phyloP scores from a whole-genome alignment of 2,329 filamentous ascomycete genomes.

The Nannizziopsis arthrosporioides region DNA sequence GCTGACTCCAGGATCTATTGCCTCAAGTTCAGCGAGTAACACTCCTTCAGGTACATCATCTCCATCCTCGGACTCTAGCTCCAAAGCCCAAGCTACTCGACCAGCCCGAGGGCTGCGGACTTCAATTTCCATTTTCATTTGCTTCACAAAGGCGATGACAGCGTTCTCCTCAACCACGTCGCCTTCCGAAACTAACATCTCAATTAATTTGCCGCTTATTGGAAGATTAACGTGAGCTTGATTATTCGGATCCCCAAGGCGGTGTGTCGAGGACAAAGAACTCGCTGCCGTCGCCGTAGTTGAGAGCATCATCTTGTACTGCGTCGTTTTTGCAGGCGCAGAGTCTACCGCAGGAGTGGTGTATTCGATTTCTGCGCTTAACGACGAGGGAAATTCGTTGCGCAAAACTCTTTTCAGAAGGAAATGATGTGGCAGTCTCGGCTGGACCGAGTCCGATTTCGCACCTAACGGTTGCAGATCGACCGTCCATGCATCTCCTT shows the following conservation, averaged over 20 bases:
- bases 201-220: constrained; percentile 48
- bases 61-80: constrained; percentile 39
- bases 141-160: constrained; percentile 47
- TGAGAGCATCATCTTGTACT: constrained; percentile 38
- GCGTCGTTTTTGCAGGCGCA: constrained; percentile 19
- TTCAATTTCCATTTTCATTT: constrained; percentile 62
- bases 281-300: constrained; percentile 37
- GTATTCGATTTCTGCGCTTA: constrained; percentile 44
- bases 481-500: constrained; percentile 49
- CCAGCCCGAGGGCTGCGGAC: constrained; percentile 42
- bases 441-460: constrained; percentile 11
- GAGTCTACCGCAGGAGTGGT: constrained; percentile 28
- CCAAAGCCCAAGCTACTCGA: constrained; percentile 40
- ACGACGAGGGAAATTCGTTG: constrained; percentile 48
- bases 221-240: constrained; percentile 45
- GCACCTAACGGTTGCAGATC: constrained; percentile 30
- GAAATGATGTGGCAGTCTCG: constrained; percentile 38
- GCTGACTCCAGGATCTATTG: constrained; percentile 12
- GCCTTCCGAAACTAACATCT: constrained; percentile 45
- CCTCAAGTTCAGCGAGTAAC: constrained; percentile 40
- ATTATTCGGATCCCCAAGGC: constrained; percentile 41
- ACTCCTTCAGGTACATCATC: constrained; percentile 47
- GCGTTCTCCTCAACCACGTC: constrained; percentile 42
- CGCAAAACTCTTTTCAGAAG: constrained; percentile 43
- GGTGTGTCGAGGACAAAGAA: constrained; percentile 34